phyloP scores from a whole-genome alignment of 2,329 filamentous ascomycete genomes.

The Eurotiales sp. region DNA sequence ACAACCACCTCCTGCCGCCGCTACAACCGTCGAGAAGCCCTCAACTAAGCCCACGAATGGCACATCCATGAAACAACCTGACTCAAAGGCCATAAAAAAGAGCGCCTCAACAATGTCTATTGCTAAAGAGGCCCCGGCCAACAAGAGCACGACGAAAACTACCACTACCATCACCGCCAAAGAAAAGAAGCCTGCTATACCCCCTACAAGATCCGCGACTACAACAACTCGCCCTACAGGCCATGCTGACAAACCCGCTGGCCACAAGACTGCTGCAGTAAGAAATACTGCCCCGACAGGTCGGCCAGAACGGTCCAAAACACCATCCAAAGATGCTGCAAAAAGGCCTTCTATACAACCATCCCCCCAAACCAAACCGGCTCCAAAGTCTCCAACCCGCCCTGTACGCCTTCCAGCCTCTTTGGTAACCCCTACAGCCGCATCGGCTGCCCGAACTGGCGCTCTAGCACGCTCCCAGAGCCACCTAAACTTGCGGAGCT shows the following conservation, averaged over 20 bases:
- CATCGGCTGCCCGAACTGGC: constrained; percentile 35
- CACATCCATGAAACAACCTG: constrained; percentile 19
- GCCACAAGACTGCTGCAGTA: constrained; percentile 22
- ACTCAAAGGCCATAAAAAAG: constrained; percentile 25
- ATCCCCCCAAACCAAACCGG: constrained; percentile 25
- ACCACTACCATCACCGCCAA: constrained; percentile 17
- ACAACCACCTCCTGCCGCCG: background rate
- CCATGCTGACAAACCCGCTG: constrained; percentile 25
- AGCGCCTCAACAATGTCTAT: constrained; percentile 30
- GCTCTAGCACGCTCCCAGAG: constrained; percentile 23
- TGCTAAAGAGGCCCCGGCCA: constrained; percentile 22
- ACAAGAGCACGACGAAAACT: constrained; percentile 21
- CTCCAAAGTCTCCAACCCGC: constrained; percentile 36
- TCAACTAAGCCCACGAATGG: constrained; percentile 11
- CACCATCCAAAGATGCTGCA: constrained; percentile 25
- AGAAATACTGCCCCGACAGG: constrained; percentile 13
- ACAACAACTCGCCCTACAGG: constrained; percentile 18
- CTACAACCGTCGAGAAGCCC: constrained; percentile 6
- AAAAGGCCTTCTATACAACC: constrained; percentile 23
- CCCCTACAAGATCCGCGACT: constrained; percentile 22
- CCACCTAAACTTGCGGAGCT: constrained; percentile 20
- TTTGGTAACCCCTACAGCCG: constrained; percentile 37
- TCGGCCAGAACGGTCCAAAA: constrained; percentile 24
- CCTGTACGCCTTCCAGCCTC: constrained; percentile 39
- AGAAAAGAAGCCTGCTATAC: constrained; percentile 20